Base-by-base conservation (phyloP, 2,329 filamentous ascomycete species). In the Trichoderma sp. region DNA sequence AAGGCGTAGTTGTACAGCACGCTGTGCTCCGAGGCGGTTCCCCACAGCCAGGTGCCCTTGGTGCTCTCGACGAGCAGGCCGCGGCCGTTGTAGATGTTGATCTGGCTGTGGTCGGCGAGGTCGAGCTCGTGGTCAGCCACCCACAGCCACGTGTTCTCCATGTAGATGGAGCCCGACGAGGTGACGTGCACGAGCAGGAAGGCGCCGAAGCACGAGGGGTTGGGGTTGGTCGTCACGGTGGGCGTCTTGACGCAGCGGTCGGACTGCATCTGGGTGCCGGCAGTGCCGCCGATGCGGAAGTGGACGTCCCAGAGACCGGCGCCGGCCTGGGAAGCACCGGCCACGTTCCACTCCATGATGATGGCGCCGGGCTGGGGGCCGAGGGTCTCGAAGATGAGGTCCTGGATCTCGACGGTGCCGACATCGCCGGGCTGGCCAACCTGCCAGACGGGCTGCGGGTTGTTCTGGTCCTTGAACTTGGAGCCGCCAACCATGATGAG, bases 241-340 rank as follows among this genome's bases (percentile, higher is more conserved):
- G 90, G 90, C 68, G 88, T 90, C 83, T 96, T 96, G 75, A 85
- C 78, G 80, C 93, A 97, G 63, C 83, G 88, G 76, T 91, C 84
- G 19, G 89, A 90, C 78, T 96, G 91, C 17, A 98, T 85, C 69
- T 91, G 79, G 30, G 93, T 96, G 67, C 94, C 94, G 5, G 90
- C 89, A 63, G 89, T 88, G 50, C 95, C 95, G 71, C 93, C 94
- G 71, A 99, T 86, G 73, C 95, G 92, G 79, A 95, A 90, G 81
- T 99, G 95, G n/a, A 93, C 89, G 73, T 99, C 95, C 91, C 93
- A 99, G 78, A 97, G 88, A 68, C 88, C 94, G 21, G 88, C 88
- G 1, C 87, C 85, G 54, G 92, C 92, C 65, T 88, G 83, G 63
- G 77, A 82, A 70, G 83, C 75, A 43, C 87, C 89, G 50, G 86